phyloP scores from a whole-genome alignment of 257 asterid genomes.

The Plectranthus barbatus region DNA sequence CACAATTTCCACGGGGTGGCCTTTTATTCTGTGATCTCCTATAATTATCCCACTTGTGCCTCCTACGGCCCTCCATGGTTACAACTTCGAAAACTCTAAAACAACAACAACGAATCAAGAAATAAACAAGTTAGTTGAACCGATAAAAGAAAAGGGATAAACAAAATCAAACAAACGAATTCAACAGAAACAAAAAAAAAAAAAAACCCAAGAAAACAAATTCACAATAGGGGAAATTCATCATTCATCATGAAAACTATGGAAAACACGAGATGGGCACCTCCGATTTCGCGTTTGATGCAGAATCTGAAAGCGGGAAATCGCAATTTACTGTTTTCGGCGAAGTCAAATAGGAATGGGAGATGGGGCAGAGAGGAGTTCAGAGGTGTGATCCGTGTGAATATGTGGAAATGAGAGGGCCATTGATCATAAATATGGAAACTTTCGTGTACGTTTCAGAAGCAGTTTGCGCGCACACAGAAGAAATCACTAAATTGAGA shows the following conservation, averaged over 20 bases:
- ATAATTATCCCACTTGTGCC: slow-evolving; percentile 21
- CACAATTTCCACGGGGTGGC: slow-evolving; percentile 29
- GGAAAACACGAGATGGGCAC: slow-evolving; percentile 12
- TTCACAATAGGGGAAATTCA: neutral
- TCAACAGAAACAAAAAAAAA: neutral
- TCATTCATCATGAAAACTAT: neutral
- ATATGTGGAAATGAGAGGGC: neutral
- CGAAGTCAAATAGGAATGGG: slow-evolving; percentile 8
- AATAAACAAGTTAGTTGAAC: neutral
- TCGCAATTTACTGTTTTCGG: slow-evolving; percentile 1
- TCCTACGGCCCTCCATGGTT: slow-evolving; percentile 35
- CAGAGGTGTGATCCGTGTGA: slow-evolving; percentile 13
- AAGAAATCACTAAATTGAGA: neutral
- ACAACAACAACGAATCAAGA: neutral
- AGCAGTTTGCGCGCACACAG: neutral
- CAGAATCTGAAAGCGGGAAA: slow-evolving; percentile 5
- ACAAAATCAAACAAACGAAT: neutral
- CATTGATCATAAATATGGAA: slow-evolving; percentile 16
- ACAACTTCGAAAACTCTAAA: slow-evolving; percentile 5
- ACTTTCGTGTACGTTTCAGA: neutral
- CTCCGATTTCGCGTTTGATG: slow-evolving; percentile 18
- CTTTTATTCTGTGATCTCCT: slow-evolving; percentile 27
- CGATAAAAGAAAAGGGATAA: neutral
- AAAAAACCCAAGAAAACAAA: neutral
- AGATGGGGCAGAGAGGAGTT: slow-evolving; percentile 7